Evolutionary conservation across 2,329 filamentous ascomycete species (phyloP).

Genomic region (Pseudogymnoascus sp.): DNA sequence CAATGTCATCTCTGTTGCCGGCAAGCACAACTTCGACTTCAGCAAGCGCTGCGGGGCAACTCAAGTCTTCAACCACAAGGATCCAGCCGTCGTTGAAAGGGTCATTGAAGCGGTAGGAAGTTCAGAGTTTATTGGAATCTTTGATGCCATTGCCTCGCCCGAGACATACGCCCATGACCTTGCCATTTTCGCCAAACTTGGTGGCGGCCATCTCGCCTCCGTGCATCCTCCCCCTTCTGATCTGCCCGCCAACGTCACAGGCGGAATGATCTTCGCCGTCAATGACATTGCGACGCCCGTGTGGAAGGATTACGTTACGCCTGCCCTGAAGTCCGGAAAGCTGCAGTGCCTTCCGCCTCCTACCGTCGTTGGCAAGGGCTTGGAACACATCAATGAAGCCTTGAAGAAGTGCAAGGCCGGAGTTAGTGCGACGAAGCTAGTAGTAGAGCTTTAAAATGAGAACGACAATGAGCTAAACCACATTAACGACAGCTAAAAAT

Average conservation of each 20-base stretch:
- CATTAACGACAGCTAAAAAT: neutral
- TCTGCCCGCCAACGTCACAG: conserved; percentile 18
- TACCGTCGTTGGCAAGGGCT: conserved; percentile 22
- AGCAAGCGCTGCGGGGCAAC: conserved; percentile 19
- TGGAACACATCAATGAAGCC: conserved; percentile 22
- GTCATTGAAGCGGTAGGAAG: conserved; percentile 15
- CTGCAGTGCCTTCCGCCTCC: conserved; percentile 21
- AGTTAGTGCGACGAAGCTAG: conserved; percentile 25
- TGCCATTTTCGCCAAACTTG: conserved; percentile 21
- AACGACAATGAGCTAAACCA: neutral
- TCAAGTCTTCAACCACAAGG: conserved; percentile 23
- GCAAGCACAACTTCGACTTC: conserved; percentile 18
- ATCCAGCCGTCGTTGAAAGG: conserved; percentile 19
- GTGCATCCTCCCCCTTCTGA: conserved; percentile 29
- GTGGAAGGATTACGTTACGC: conserved; percentile 23
- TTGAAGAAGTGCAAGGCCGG: conserved; percentile 21
- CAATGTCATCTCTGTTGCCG: conserved; percentile 13
- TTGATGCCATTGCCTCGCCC: conserved; percentile 20
- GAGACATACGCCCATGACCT: conserved; percentile 22
- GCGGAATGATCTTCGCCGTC: conserved; percentile 29
- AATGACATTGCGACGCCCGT: conserved; percentile 22
- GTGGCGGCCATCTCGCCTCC: conserved; percentile 31
- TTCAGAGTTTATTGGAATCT: conserved; percentile 23
- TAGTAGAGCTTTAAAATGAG: conserved; percentile 19
- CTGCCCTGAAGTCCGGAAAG: conserved; percentile 19